Evolutionary conservation across 176 grass and related monocot species (phyloP).

Genomic region (Juncus inflexus): DNA sequence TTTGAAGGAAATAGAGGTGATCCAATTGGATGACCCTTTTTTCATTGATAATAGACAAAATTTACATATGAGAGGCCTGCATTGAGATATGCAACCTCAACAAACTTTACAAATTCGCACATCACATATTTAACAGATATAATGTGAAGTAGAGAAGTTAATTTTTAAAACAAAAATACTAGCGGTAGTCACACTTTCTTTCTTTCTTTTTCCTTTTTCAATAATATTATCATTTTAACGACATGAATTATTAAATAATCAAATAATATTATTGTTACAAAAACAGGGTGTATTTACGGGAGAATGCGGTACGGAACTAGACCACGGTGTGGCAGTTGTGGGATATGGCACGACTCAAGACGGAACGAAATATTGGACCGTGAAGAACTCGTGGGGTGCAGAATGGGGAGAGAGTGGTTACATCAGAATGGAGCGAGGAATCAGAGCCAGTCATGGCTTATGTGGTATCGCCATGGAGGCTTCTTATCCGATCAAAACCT

Average conservation of each 20-base stretch:
- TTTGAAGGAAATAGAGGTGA: too few species aligned
- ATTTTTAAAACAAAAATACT: neutral
- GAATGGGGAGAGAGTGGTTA: constrained; percentile 65
- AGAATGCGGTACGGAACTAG: constrained; percentile 46
- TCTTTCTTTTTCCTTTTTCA: too few species aligned
- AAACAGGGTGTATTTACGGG: constrained; percentile 68
- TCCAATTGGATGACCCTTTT: too few species aligned
- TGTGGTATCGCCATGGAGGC: constrained; percentile 75
- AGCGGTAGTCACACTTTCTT: too few species aligned
- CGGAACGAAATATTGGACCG: constrained; percentile 56
- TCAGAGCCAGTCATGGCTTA: constrained; percentile 21
- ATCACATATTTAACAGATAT: neutral
- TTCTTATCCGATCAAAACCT: constrained; percentile 49
- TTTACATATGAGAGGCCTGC: too few species aligned
- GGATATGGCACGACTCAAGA: constrained; percentile 40
- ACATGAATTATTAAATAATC: neutral
- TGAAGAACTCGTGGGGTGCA: constrained; percentile 72
- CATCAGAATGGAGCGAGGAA: constrained; percentile 52
- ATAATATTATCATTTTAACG: neutral
- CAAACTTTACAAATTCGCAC: too few species aligned
- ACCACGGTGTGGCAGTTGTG: constrained; percentile 53
- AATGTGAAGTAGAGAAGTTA: neutral
- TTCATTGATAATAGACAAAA: too few species aligned
- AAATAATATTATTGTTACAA: neutral
- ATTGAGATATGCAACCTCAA: too few species aligned